A percentile compares a stretch with the other conserved stretches of the same genome.
phyloP scores from a whole-genome alignment of 2,329 filamentous ascomycete genomes.

The Alternaria sp. region DNA sequence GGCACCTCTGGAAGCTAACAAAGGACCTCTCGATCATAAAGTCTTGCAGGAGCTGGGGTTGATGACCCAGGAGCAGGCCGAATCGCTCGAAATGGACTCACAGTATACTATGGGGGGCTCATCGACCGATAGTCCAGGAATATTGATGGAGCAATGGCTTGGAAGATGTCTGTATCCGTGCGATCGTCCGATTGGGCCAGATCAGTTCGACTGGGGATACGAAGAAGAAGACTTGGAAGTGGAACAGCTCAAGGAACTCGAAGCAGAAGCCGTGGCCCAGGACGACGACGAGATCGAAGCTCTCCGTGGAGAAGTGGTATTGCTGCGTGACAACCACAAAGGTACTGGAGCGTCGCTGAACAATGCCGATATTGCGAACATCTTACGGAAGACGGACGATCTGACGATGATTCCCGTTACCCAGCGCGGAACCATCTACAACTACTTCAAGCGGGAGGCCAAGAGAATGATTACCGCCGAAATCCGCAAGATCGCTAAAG shows the following conservation, averaged over 20 bases:
- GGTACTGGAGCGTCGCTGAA: slow-evolving; percentile 33
- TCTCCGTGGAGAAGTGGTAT: slow-evolving; percentile 39
- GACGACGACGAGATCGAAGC: slow-evolving; percentile 60
- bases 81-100: slow-evolving; percentile 64
- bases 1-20: slow-evolving; percentile 31
- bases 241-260: slow-evolving; percentile 66
- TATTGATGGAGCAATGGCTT: slow-evolving; percentile 63
- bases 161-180: slow-evolving; percentile 58
- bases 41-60: slow-evolving; percentile 63
- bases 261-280: slow-evolving; percentile 61
- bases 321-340: slow-evolving; percentile 51
- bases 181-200: slow-evolving; percentile 52
- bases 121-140: slow-evolving; percentile 32
- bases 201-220: slow-evolving; percentile 61
- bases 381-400: slow-evolving; percentile 55
- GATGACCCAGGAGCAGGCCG: slow-evolving; percentile 67
- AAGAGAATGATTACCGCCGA: slow-evolving; percentile 56
- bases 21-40: slow-evolving; percentile 28
- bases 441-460: slow-evolving; percentile 64
- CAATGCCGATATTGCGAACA: slow-evolving; percentile 43
- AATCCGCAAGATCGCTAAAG: slow-evolving; percentile 59
- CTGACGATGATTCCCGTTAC: slow-evolving; percentile 65
- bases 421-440: slow-evolving; percentile 70
- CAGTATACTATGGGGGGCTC: slow-evolving; percentile 51
- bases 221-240: slow-evolving; percentile 68